These are phyloP conservation scores for Salvia sclarea DNA, from an alignment of 305 asterid species.

Conservation along the genomic window DNA sequence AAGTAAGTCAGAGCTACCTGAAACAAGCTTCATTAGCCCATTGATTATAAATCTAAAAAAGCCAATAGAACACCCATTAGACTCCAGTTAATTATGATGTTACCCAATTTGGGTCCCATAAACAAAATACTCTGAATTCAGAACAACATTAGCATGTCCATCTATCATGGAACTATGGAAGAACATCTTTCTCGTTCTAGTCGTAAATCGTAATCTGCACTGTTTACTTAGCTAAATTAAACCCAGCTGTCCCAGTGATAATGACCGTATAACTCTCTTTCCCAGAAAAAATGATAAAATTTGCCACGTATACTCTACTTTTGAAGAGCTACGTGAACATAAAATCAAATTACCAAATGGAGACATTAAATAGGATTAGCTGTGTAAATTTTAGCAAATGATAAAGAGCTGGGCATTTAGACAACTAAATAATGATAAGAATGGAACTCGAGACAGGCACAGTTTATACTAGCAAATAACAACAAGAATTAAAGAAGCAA, in stretches of 20 bases:
- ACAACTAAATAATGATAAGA: not conserved
- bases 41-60: too few relatives aligned
- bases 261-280: not conserved
- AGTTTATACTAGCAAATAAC: not conserved
- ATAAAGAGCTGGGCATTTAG: not conserved
- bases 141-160: not conserved
- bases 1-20: not conserved
- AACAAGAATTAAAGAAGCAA: not conserved
- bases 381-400: not conserved
- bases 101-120: not conserved
- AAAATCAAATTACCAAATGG: not conserved
- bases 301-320: not conserved
- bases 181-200: not conserved
- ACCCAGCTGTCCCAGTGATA: not conserved
- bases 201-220: not conserved
- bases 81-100: not conserved
- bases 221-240: not conserved
- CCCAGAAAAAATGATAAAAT: not conserved
- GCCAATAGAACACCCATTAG: not conserved
- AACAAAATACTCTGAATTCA: not conserved
- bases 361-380: not conserved
- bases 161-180: not conserved
- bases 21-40: not conserved
- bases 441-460: not conserved
- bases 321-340: not conserved